Evolutionary conservation across 1,284 basidiomycete genomes (phyloP), one percentile per base, ranked within the genome.

Genomic region (Ganoderma lucidum): DNA sequence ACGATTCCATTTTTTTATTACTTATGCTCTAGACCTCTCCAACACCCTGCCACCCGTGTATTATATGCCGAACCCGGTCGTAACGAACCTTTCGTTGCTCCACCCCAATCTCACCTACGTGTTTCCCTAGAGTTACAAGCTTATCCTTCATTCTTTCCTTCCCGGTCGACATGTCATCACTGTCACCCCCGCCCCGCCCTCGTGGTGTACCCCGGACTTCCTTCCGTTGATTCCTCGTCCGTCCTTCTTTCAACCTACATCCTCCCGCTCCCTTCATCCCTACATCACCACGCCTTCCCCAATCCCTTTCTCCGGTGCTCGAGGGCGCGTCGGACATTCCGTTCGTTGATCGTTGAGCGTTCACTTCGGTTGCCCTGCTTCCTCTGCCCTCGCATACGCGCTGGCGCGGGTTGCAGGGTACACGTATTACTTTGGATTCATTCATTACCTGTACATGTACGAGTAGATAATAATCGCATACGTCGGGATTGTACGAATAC

Each of bases 381-480:
- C 53, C 15, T 35, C 28, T 41, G n/a, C 41, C 39, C 64, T n/a
- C 55, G 39, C 17, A 19, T 35, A 61, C 32, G 35, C 63, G 28
- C 63, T 39, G n/a, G 19, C 58, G 37, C 23, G 37, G 37, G 37
- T 14, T 23, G 37, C 35, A 42, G 37, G n/a, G 41, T 28, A 30
- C 23, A 14, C 15, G 6, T 19, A 5, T 35, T 30, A 37, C 23
- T 35, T 64, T 71, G 69, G 69, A 67, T 63, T 61, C 65, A 64
- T 63, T 56, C 65, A 64, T 63, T 56, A 64, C 56, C 23, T 48
- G n/a, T 65, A 66, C 66, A 62, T 73, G 71, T 73, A 73, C 32
- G 64, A 69, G 60, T 73, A 73, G 69, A 65, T 73, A 69, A 66
- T 73, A 55, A 65, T 63, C 19, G 65, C 62, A 65, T 70, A 67